Conservation (phyloP, 495 filamentous ascomycete genomes). For the Aspergillus conjunctus region DNA sequence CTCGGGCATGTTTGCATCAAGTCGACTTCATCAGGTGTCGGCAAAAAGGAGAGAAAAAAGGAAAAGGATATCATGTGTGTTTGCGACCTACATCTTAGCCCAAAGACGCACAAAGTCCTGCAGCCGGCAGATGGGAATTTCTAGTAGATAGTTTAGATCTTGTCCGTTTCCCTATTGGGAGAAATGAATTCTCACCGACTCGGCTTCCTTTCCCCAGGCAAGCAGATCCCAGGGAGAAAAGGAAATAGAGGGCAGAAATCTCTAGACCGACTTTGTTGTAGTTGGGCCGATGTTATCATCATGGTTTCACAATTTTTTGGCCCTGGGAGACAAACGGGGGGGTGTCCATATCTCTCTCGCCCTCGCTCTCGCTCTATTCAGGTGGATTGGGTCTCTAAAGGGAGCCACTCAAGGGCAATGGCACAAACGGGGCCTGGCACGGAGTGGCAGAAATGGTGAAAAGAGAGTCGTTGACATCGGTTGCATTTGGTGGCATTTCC, state of each 20-base stretch:
- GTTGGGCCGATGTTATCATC: slow-evolving; percentile 26
- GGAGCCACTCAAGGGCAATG: slow-evolving; percentile 27
- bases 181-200: slow-evolving; percentile 24
- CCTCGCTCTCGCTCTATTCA: slow-evolving; percentile 18
- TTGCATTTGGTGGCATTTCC: slow-evolving; percentile 23
- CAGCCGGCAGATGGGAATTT: slow-evolving; percentile 3
- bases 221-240: slow-evolving; percentile 18
- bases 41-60: not conserved
- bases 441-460: slow-evolving; percentile 23
- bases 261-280: slow-evolving; percentile 23
- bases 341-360: not conserved
- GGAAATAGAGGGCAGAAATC: slow-evolving; percentile 9
- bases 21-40: slow-evolving; percentile 17
- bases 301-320: slow-evolving; percentile 30
- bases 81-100: slow-evolving; percentile 16
- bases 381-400: slow-evolving; percentile 21
- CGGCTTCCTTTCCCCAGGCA: not conserved
- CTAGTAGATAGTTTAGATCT: not conserved
- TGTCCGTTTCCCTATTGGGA: not conserved
- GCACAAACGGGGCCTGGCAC: slow-evolving; percentile 25
- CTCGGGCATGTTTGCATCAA: slow-evolving; percentile 26
- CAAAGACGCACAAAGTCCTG: slow-evolving; percentile 21
- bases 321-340: slow-evolving; percentile 22
- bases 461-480: slow-evolving; percentile 22
- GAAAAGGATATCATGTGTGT: slow-evolving; percentile 17